These are phyloP conservation scores for Beauveria asiatica DNA, from an alignment of 2,329 filamentous ascomycete genomes.

Conservation along the genomic window DNA sequence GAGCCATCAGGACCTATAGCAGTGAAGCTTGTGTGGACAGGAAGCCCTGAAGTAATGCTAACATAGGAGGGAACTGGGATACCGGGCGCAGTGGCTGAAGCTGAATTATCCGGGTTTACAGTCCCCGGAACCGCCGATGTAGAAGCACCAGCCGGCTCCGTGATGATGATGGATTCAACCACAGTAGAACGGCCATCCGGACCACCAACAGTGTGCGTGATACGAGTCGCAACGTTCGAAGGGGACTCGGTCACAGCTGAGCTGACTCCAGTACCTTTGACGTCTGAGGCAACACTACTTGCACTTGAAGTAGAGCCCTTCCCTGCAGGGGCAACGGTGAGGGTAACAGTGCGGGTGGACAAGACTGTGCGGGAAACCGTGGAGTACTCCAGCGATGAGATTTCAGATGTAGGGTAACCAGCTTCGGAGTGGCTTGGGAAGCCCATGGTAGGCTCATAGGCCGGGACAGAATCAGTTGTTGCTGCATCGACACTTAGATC, in stretches of 20 bases:
- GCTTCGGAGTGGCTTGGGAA: not conserved
- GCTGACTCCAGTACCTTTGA: not conserved
- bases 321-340: slow-evolving; percentile 1
- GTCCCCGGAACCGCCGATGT: not conserved
- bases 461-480: not conserved
- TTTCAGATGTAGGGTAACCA: not conserved
- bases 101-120: not conserved
- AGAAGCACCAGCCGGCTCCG: slow-evolving; percentile 11
- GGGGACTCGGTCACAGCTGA: not conserved
- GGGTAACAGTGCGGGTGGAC: slow-evolving; percentile 17
- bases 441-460: not conserved
- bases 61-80: not conserved
- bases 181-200: slow-evolving; percentile 26
- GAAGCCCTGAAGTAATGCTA: slow-evolving; percentile 1
- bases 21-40: slow-evolving; percentile 21
- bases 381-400: slow-evolving; percentile 4
- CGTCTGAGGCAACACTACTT: not conserved
- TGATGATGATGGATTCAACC: slow-evolving; percentile 26
- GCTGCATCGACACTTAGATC: not conserved
- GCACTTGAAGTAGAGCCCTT: not conserved
- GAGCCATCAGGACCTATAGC: slow-evolving; percentile 20
- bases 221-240: slow-evolving; percentile 16
- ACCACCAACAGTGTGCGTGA: slow-evolving; percentile 23
- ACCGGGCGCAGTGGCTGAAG: not conserved
- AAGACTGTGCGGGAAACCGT: slow-evolving; percentile 11